phyloP scores from a whole-genome alignment of 2,329 filamentous ascomycete genomes.

The Trichophyton equinum region DNA sequence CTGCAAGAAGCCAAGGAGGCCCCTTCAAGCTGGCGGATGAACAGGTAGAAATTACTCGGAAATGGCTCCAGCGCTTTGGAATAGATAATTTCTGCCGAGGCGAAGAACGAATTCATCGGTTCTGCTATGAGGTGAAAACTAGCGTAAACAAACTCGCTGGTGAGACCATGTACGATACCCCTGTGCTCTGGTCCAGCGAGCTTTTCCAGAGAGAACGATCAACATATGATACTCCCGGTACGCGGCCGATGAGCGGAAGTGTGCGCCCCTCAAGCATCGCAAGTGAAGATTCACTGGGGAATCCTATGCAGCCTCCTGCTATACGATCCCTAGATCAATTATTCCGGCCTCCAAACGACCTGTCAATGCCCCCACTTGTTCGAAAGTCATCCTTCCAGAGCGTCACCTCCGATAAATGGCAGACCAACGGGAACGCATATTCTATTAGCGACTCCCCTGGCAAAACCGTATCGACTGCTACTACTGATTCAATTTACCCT shows the following conservation, averaged over 20 bases:
- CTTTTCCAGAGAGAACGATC: conserved; percentile 61
- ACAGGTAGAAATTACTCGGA: conserved; percentile 70
- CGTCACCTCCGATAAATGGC: conserved; percentile 56
- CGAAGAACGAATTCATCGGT: conserved; percentile 87
- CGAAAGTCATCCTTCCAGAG: conserved; percentile 58
- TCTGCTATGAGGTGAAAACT: conserved; percentile 78
- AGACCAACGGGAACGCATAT: conserved; percentile 49
- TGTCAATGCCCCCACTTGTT: conserved; percentile 20
- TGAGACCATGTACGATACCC: conserved; percentile 69
- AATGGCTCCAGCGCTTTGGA: conserved; percentile 68
- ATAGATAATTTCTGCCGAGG: conserved; percentile 91
- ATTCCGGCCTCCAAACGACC: conserved; percentile 23
- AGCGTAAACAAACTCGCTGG: conserved; percentile 78
- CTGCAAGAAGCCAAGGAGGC: conserved; percentile 69
- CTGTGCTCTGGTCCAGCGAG: conserved; percentile 84
- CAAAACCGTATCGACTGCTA: conserved; percentile 55
- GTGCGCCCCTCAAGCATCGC: conserved; percentile 34
- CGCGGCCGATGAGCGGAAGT: conserved; percentile 25
- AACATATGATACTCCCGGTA: conserved; percentile 31
- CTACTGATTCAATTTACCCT: conserved; percentile 62
- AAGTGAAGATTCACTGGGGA: conserved; percentile 29
- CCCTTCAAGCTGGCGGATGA: conserved; percentile 95
- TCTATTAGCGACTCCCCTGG: conserved; percentile 45
- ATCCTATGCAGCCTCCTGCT: conserved; percentile 16
- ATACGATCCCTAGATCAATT: conserved; percentile 22